Conservation (phyloP, 441 rosid genomes). For the Erysimum cheiri region DNA sequence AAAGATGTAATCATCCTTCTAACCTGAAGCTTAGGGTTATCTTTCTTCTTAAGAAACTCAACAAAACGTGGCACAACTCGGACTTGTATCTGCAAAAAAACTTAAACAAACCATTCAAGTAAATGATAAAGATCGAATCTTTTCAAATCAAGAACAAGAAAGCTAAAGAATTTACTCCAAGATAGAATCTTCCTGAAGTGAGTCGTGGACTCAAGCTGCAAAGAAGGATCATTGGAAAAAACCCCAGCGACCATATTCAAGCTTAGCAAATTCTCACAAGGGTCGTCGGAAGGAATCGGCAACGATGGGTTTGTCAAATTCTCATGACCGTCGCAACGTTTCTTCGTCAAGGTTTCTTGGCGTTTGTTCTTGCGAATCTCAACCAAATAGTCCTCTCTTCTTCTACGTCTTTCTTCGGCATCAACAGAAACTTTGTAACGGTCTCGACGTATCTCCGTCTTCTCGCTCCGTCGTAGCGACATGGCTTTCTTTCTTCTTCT, state of each 20-base stretch:
- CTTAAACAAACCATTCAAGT: not conserved
- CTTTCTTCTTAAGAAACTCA: constrained; percentile 78
- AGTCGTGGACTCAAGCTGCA: constrained; percentile 72
- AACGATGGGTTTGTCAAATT: too few relatives aligned
- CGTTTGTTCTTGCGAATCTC: constrained; percentile 86
- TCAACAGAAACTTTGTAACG: constrained; percentile 84
- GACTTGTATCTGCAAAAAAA: constrained; percentile 62
- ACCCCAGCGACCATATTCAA: constrained; percentile 75
- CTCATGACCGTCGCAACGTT: constrained; percentile 73
- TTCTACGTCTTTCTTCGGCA: constrained; percentile 85
- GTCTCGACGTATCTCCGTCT: constrained; percentile 75
- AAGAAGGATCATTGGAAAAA: constrained; percentile 60
- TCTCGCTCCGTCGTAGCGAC: constrained; percentile 82
- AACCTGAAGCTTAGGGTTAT: constrained; percentile 84
- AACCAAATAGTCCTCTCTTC: constrained; percentile 82
- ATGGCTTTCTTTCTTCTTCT: constrained; percentile 41
- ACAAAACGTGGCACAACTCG: constrained; percentile 90
- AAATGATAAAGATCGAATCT: not conserved
- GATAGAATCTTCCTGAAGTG: constrained; percentile 80
- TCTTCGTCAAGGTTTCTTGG: constrained; percentile 83
- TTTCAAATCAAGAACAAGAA: not conserved
- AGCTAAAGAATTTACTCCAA: not conserved
- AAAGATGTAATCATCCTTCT: not conserved
- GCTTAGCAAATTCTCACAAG: constrained; percentile 63
- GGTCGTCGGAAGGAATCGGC: too few relatives aligned